These are phyloP conservation scores for Kodamaea fungicola DNA, from an alignment of 1,139 yeast genomes.

Conservation along the genomic window DNA sequence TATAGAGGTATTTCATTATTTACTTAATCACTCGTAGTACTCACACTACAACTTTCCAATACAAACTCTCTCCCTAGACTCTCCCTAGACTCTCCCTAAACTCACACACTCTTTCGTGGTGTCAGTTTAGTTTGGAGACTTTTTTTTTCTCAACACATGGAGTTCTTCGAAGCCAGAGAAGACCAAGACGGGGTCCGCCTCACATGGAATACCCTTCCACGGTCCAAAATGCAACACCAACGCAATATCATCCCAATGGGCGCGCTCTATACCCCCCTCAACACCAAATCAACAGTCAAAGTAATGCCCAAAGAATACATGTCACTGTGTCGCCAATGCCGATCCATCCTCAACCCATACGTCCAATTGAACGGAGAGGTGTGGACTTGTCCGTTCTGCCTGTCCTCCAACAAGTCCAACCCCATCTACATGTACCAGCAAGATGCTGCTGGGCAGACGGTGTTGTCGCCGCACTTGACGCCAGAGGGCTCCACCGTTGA, in stretches of 20 bases:
- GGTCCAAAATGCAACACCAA: constrained; percentile 55
- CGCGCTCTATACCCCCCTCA: constrained; percentile 64
- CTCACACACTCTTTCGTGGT: no score
- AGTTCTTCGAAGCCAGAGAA: constrained; percentile 74
- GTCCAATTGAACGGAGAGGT: constrained; percentile 35
- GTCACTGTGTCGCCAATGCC: constrained; percentile 54
- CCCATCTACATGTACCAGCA: constrained; percentile 5
- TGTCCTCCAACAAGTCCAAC: constrained; percentile 46
- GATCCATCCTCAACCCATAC: constrained; percentile 59
- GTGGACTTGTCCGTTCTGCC: constrained; percentile 69
- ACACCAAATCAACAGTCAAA: constrained; percentile 44
- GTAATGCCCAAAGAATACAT: constrained; percentile 27
- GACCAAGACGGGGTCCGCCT: constrained; percentile 87
- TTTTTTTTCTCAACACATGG: constrained; percentile 25
- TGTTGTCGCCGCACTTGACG: constrained; percentile 30
- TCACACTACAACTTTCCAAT: no score
- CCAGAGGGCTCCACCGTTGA: constrained; percentile 56
- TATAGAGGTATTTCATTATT: no score
- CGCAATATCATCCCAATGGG: constrained; percentile 62
- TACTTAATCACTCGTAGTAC: no score
- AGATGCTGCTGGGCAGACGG: constrained; percentile 12
- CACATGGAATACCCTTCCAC: constrained; percentile 83
- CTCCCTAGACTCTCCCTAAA: no score
- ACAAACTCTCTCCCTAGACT: no score
- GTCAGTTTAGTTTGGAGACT: no score